A percentile compares a stretch with the other conserved stretches of the same genome.
phyloP scores from a whole-genome alignment of 257 asterid genomes.

The Nicotiana obtusifolia region DNA sequence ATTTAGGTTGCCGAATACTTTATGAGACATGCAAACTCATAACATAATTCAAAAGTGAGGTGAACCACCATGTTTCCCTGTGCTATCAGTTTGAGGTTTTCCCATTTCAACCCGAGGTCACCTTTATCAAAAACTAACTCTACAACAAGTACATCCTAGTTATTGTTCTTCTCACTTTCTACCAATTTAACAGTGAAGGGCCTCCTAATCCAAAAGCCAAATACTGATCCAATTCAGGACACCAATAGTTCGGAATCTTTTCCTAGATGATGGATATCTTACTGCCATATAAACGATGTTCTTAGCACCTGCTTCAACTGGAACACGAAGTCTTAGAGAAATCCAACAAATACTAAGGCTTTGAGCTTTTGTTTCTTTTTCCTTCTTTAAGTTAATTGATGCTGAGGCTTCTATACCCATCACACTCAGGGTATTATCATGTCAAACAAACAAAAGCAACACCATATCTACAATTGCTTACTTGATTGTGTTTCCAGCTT shows the following conservation, averaged over 20 bases:
- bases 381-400: neutral
- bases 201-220: neutral
- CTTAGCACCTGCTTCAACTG: neutral
- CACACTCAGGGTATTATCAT: neutral
- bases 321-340: neutral
- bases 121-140: neutral
- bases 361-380: neutral
- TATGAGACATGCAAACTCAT: neutral
- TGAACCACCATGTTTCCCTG: neutral
- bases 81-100: neutral
- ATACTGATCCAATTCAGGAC: neutral
- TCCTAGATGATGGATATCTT: neutral
- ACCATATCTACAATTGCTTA: slow-evolving; percentile 8
- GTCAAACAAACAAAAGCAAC: neutral
- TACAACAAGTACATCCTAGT: neutral
- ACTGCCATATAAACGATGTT: neutral
- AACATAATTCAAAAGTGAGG: neutral
- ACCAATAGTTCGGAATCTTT: neutral
- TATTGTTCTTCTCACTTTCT: neutral
- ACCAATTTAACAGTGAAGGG: neutral
- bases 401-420: neutral
- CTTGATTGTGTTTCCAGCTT: slow-evolving; percentile 30
- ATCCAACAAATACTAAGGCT: neutral
- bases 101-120: neutral
- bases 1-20: neutral